Percentiles rank a stretch among this genome's conserved stretches.
Evolutionary conservation across 495 filamentous ascomycete species (phyloP).

Genomic region (Xylaria venustula): DNA sequence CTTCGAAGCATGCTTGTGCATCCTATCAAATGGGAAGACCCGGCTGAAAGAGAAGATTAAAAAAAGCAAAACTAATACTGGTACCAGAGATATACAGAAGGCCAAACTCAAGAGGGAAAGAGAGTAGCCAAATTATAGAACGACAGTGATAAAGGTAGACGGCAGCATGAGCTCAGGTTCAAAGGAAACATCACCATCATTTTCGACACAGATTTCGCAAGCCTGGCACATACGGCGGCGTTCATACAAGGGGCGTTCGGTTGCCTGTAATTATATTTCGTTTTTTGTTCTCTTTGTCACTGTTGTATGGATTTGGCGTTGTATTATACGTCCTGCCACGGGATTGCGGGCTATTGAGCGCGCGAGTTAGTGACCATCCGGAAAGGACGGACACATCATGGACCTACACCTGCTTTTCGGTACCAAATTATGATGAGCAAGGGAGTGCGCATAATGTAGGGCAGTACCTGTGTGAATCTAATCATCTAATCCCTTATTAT

Average conservation of each 20-base stretch:
- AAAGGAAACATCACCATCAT: slow-evolving; percentile 19
- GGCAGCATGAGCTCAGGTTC: slow-evolving; percentile 11
- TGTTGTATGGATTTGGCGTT: background rate
- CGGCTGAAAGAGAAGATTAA: slow-evolving; percentile 30
- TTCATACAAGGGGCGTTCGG: slow-evolving; percentile 30
- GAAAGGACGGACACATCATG: background rate
- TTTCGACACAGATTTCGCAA: slow-evolving; percentile 21
- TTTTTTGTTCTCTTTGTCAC: background rate
- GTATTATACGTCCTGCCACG: background rate
- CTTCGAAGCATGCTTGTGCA: slow-evolving; percentile 86
- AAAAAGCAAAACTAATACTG: background rate
- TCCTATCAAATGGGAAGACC: slow-evolving; percentile 73
- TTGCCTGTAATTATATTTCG: background rate
- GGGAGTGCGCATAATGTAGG: background rate
- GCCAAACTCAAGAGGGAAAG: background rate
- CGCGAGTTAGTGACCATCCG: background rate
- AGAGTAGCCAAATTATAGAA: slow-evolving; percentile 19
- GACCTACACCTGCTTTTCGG: background rate
- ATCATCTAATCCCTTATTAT: background rate
- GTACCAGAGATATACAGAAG: background rate
- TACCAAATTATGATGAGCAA: background rate
- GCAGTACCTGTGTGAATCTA: background rate
- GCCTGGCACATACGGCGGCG: slow-evolving; percentile 24
- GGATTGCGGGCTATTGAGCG: background rate
- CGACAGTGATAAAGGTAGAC: slow-evolving; percentile 18